These are phyloP conservation scores for Bipolaris zeicola DNA, from an alignment of 2,329 filamentous ascomycete species.

Conservation along the genomic window DNA sequence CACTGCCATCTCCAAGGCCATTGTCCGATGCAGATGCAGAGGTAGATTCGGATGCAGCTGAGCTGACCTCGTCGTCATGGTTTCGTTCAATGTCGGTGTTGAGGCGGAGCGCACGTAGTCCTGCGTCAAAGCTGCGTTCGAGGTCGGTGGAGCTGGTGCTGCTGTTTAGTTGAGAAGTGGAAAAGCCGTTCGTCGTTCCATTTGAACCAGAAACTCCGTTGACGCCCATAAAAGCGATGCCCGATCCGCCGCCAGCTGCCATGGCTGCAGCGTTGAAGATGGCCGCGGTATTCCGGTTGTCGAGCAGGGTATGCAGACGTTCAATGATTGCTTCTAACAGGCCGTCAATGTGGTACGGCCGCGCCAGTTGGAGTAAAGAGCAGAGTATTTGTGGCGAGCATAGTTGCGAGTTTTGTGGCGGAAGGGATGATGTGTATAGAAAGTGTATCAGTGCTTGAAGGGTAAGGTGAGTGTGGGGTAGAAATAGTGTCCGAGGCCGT, in stretches of 20 bases:
- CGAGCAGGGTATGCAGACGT: constrained; percentile 83
- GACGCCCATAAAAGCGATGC: constrained; percentile 66
- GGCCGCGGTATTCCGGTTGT: constrained; percentile 91
- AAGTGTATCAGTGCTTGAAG: constrained; percentile 90
- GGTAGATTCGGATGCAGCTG: constrained; percentile 38
- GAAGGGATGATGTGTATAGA: constrained; percentile 89
- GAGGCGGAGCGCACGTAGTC: constrained; percentile 53
- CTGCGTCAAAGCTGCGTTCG: constrained; percentile 41
- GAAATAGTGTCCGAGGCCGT: constrained; percentile 86
- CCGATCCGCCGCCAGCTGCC: constrained; percentile 90
- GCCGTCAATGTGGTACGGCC: constrained; percentile 91
- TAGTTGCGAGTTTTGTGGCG: constrained; percentile 73
- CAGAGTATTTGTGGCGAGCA: constrained; percentile 96
- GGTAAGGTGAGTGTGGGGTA: constrained; percentile 90
- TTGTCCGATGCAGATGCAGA: constrained; percentile 42
- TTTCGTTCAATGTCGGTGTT: constrained; percentile 54
- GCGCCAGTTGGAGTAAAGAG: constrained; percentile 88
- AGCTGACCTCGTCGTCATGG: constrained; percentile 45
- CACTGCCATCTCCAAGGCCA: constrained; percentile 43
- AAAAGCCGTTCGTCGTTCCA: constrained; percentile 33
- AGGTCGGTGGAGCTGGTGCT: constrained; percentile 15
- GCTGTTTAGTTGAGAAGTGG: not conserved
- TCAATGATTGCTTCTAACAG: constrained; percentile 92
- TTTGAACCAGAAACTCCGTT: constrained; percentile 36
- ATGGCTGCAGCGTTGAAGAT: constrained; percentile 98